Evolutionary conservation across 306 rosid genomes (phyloP), one percentile per base, ranked within the genome.

Genomic region (Sesbania bispinosa): DNA sequence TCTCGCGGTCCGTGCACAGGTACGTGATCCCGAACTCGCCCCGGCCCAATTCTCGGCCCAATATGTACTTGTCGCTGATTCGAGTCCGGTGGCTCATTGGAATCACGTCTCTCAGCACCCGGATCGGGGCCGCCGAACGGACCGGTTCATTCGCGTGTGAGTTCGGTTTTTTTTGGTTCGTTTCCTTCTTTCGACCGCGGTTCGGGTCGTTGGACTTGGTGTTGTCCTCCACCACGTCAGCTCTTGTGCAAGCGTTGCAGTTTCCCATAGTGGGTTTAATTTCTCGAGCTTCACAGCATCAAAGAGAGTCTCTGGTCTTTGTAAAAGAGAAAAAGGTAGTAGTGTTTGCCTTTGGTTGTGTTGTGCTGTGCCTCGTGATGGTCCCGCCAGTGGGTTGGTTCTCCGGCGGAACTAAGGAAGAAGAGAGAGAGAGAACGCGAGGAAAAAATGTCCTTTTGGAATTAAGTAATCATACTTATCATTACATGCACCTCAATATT

Each of bases 21-120:
- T 87, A 90, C 1, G 97, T 93, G 64, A 87, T 87, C 4, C 98
- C 97, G 58, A 90, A 90, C 85, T 93, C 97, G 1, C 98, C 96
- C 2, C 97, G 93, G 8, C 96, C 94, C 11, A 93, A 72, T 70
- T 89, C 97, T 2, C 91, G 87, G 48, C 97, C 96, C 15, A 93
- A 84, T 39, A 85, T 69, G 83, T 93, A 93, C 84, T 85, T 88
- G 60, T 93, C 98, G 58, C 93, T 87, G 74, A 93, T 86, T 73
- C 93, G 81, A 3, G 91, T 82, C 26, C 88, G 84, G 84, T 90
- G 96, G 58, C 94, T 79, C 29, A 81, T 79, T 0, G 96, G 90
- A 51, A 88, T 88, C 82, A 90, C 88, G 43, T 88, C 95, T 57
- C 85, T 86, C 51, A 93, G 63, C 2, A 93, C 96, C 1, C 96